phyloP scores from a whole-genome alignment of 129 eudicot species.

The Tanacetum coccineum region DNA sequence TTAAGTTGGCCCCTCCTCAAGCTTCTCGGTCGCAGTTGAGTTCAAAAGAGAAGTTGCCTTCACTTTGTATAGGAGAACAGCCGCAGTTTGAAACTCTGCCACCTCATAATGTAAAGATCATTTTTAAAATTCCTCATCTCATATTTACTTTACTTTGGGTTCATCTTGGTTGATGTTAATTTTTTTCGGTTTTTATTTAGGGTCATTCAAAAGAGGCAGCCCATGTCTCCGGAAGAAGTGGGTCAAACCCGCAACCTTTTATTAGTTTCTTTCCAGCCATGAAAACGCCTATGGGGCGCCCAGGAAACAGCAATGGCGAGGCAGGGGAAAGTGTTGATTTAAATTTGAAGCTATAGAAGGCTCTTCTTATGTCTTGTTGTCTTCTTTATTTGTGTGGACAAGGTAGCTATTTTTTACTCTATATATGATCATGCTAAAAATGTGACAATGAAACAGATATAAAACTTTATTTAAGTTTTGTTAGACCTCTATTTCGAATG shows the following conservation, averaged over 20 bases:
- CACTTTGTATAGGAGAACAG: slow-evolving; percentile 32
- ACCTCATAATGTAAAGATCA: slow-evolving; percentile 42
- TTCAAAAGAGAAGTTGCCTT: slow-evolving; percentile 32
- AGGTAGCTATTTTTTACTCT: slow-evolving; percentile 19
- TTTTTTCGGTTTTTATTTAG: slow-evolving; percentile 22
- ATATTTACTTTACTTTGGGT: neutral
- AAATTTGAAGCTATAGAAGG: slow-evolving; percentile 55
- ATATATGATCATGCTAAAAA: slow-evolving; percentile 16
- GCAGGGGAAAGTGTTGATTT: slow-evolving; percentile 70
- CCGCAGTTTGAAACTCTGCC: slow-evolving; percentile 22
- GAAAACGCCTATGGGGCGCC: slow-evolving; percentile 24
- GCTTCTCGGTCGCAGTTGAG: slow-evolving; percentile 16
- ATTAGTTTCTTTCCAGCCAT: slow-evolving; percentile 61
- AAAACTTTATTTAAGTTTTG: slow-evolving; percentile 3
- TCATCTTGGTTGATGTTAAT: neutral
- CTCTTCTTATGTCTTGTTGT: slow-evolving; percentile 8
- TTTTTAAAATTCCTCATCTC: neutral
- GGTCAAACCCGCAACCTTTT: slow-evolving; percentile 42
- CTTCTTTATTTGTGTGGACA: slow-evolving; percentile 18
- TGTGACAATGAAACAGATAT: slow-evolving; percentile 22
- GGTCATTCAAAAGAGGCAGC: slow-evolving; percentile 16
- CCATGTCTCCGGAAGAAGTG: neutral
- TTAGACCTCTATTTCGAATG: neutral
- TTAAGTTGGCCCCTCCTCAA: slow-evolving; percentile 70
- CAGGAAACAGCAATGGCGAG: slow-evolving; percentile 34